Conservation (phyloP, 345 rosid genomes). For the Aegle marmelos region DNA sequence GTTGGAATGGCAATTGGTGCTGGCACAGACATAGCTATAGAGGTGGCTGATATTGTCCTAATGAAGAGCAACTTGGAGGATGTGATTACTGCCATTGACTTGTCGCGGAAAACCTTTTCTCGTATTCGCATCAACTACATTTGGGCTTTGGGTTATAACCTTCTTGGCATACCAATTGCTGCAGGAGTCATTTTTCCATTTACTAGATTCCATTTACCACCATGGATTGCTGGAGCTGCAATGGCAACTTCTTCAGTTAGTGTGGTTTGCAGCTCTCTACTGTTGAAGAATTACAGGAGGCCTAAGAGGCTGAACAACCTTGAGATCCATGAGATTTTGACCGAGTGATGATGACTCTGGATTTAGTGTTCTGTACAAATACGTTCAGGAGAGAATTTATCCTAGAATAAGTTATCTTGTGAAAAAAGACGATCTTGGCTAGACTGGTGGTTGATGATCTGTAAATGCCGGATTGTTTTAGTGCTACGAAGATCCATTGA, state of each 20-base stretch:
- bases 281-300: slow-evolving; percentile 67
- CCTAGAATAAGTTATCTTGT: neutral
- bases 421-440: neutral
- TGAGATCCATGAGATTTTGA: slow-evolving; percentile 50
- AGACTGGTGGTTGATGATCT: neutral
- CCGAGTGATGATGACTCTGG: slow-evolving; percentile 27
- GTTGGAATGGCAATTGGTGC: slow-evolving; percentile 98
- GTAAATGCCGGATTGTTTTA: neutral
- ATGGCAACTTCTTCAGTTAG: slow-evolving; percentile 98
- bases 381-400: neutral
- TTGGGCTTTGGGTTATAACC: slow-evolving; percentile 91
- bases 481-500: too few species aligned
- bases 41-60: slow-evolving; percentile 92
- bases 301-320: slow-evolving; percentile 62
- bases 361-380: neutral
- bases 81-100: slow-evolving; percentile 88
- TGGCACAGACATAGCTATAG: slow-evolving; percentile 93
- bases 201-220: slow-evolving; percentile 70
- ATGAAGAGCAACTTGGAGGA: slow-evolving; percentile 96
- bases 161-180: slow-evolving; percentile 82
- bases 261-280: slow-evolving; percentile 84
- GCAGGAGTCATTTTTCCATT: slow-evolving; percentile 78
- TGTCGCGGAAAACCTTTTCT: slow-evolving; percentile 75
- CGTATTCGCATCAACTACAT: slow-evolving; percentile 87
- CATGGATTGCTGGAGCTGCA: slow-evolving; percentile 98